Percentiles rank a stretch among this genome's conserved stretches.
phyloP scores from a whole-genome alignment of 202 grass and related monocot genomes.

The Eragrostis tef region DNA sequence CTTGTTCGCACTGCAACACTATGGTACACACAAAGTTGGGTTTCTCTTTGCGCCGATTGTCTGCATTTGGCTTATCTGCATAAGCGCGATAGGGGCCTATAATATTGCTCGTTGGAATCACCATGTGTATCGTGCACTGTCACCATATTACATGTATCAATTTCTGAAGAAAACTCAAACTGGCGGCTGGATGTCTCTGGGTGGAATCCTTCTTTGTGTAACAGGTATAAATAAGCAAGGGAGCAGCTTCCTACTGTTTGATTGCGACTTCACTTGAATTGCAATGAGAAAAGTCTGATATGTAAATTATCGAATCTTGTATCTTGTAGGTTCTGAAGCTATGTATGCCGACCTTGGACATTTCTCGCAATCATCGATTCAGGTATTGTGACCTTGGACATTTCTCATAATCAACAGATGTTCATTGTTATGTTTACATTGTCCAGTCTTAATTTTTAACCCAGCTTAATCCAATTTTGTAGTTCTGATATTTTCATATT shows the following conservation, averaged over 20 bases:
- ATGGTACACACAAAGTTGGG: conserved; percentile 85
- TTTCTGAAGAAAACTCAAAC: conserved; percentile 84
- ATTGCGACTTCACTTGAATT: not conserved
- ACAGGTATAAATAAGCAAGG: conserved; percentile 63
- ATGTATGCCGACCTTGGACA: conserved; percentile 98
- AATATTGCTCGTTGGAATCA: conserved; percentile 82
- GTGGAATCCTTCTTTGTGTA: conserved; percentile 94
- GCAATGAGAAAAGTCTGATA: not conserved
- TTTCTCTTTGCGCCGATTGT: conserved; percentile 91
- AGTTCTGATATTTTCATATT: too few relatives aligned
- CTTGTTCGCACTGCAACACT: conserved; percentile 97
- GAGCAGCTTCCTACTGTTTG: conserved; percentile 23
- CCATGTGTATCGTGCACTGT: conserved; percentile 83
- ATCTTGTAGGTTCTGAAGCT: conserved; percentile 80
- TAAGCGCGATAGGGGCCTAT: conserved; percentile 87
- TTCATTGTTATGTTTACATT: not conserved
- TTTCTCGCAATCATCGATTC: conserved; percentile 86
- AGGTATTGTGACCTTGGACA: too few relatives aligned
- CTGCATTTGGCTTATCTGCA: conserved; percentile 83
- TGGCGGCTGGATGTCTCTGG: conserved; percentile 92
- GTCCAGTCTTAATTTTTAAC: not conserved
- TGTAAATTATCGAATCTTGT: conserved; percentile 35
- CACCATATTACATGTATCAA: conserved; percentile 90
- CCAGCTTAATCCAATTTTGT: not conserved
- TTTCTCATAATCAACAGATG: too few relatives aligned